Conservation (phyloP, 2,329 filamentous ascomycete species). For the Trichoderma hamatum region DNA sequence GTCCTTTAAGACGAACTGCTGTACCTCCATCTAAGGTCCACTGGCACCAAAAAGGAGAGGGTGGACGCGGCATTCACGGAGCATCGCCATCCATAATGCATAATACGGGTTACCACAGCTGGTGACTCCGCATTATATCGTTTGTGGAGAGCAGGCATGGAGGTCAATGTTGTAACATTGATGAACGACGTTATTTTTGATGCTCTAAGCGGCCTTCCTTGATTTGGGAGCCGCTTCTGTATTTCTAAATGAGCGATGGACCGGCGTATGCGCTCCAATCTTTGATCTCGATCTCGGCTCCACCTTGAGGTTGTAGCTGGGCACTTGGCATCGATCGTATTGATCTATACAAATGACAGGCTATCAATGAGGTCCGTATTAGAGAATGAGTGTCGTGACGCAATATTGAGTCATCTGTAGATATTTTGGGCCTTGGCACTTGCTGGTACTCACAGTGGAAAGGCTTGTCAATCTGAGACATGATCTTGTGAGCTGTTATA, state of each 20-base stretch:
- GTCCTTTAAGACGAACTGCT: background rate
- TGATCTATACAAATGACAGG: background rate
- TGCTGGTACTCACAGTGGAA: background rate
- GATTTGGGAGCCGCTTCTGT: background rate
- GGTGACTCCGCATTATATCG: background rate
- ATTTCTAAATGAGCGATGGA: background rate
- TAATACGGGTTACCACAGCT: background rate
- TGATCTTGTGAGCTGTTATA: too few relatives aligned
- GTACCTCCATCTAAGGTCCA: background rate
- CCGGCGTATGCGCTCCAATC: background rate
- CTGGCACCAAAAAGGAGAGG: background rate
- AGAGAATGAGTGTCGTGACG: background rate
- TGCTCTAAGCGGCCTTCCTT: background rate
- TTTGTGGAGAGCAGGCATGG: background rate
- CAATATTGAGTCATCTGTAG: background rate
- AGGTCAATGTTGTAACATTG: background rate
- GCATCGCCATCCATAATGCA: background rate
- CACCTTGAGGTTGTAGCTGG: background rate
- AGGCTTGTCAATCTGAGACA: too few relatives aligned
- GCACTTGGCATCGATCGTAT: background rate
- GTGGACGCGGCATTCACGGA: background rate
- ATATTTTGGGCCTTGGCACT: background rate
- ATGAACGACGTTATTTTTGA: background rate
- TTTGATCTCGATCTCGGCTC: background rate
- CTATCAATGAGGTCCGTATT: too few relatives aligned